Conservation (phyloP, 2,329 filamentous ascomycete species). For the Calonectria ilicicola region DNA sequence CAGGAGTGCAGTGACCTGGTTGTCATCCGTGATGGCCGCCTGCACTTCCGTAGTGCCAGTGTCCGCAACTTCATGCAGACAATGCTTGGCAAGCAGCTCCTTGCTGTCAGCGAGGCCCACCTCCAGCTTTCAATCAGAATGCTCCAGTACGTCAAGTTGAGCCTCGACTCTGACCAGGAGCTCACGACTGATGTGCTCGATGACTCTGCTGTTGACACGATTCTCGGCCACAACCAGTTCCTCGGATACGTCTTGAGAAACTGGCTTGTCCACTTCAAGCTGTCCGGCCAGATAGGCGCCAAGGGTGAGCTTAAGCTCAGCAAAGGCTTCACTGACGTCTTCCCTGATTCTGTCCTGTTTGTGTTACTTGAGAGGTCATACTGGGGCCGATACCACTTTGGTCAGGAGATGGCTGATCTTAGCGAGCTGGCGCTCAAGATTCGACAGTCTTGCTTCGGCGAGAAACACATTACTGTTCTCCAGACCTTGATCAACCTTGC, state of each 20-base stretch:
- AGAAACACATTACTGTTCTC: constrained; percentile 49
- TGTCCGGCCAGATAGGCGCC: constrained; percentile 45
- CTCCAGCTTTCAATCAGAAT: constrained; percentile 48
- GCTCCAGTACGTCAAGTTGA: constrained; percentile 49
- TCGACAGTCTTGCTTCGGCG: constrained; percentile 50
- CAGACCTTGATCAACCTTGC: constrained; percentile 53
- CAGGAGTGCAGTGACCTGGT: constrained; percentile 43
- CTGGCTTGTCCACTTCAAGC: constrained; percentile 52
- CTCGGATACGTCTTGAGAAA: constrained; percentile 50
- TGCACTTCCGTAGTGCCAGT: constrained; percentile 53
- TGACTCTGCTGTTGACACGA: constrained; percentile 37
- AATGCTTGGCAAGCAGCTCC: constrained; percentile 49
- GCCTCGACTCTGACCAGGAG: constrained; percentile 43
- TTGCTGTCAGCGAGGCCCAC: constrained; percentile 49
- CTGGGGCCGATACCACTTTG: constrained; percentile 42
- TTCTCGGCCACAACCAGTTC: constrained; percentile 44
- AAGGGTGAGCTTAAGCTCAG: constrained; percentile 45
- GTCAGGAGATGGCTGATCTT: constrained; percentile 40
- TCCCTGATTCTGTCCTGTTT: constrained; percentile 52
- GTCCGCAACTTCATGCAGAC: constrained; percentile 46
- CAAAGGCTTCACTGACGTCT: constrained; percentile 49
- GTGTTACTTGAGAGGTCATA: constrained; percentile 49
- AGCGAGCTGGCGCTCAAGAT: constrained; percentile 51
- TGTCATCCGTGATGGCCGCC: constrained; percentile 46
- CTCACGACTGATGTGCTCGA: constrained; percentile 30